Percentiles rank a stretch among this genome's conserved stretches.
Conservation (phyloP, 345 rosid species). For the Eucalyptus erythrocorys region DNA sequence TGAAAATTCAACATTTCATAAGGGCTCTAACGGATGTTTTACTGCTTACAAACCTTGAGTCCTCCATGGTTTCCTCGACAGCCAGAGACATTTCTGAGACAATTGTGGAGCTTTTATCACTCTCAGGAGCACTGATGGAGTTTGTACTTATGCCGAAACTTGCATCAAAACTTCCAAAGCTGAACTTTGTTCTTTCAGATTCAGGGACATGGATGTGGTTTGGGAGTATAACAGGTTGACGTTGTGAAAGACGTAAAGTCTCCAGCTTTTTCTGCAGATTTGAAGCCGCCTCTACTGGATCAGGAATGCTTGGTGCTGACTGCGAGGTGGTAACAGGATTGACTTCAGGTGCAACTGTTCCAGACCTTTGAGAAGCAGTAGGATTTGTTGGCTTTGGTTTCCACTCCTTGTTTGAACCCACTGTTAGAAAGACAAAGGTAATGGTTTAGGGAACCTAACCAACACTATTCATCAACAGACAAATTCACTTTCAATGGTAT, state of each 20-base stretch:
- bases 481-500: not conserved
- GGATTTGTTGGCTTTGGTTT: constrained; percentile 67
- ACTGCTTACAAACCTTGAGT: constrained; percentile 38
- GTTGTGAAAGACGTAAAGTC: constrained; percentile 57
- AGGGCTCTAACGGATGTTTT: not conserved
- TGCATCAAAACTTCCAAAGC: constrained; percentile 93
- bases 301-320: constrained; percentile 23
- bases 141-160: constrained; percentile 46
- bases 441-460: not conserved
- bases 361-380: constrained; percentile 36
- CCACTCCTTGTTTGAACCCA: constrained; percentile 72
- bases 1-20: not conserved
- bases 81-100: constrained; percentile 53
- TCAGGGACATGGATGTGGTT: constrained; percentile 90
- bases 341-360: constrained; percentile 28
- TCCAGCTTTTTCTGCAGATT: constrained; percentile 65
- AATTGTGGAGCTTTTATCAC: constrained; percentile 54
- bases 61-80: constrained; percentile 40
- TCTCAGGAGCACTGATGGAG: constrained; percentile 28
- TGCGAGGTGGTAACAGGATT: constrained; percentile 25
- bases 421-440: constrained; percentile 13
- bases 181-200: constrained; percentile 74
- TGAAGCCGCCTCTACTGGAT: constrained; percentile 47
- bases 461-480: not conserved
- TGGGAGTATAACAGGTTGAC: constrained; percentile 91